These are phyloP conservation scores for Paraglomus brasilianum DNA, from an alignment of 192 early-diverging fungal genomes.

Conservation along the genomic window DNA sequence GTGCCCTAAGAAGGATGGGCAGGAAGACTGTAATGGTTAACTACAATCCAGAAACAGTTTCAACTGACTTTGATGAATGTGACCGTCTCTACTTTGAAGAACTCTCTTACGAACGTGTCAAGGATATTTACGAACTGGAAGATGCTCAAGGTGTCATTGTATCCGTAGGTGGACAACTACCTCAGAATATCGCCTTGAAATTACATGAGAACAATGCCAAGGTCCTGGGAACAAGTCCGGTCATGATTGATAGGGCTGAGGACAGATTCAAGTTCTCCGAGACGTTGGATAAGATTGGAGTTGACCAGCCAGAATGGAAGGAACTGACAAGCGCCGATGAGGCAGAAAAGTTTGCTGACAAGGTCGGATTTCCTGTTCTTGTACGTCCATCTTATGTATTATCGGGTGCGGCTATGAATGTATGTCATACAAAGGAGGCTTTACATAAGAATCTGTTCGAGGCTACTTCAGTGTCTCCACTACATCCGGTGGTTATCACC, in stretches of 20 bases:
- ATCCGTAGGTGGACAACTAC: conserved; percentile 91
- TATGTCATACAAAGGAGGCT: conserved; percentile 75
- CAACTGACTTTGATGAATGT: conserved; percentile 97
- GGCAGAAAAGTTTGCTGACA: conserved; percentile 79
- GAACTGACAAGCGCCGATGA: conserved; percentile 83
- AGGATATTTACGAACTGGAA: conserved; percentile 95
- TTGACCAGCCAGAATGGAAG: conserved; percentile 97
- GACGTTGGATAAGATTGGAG: conserved; percentile 86
- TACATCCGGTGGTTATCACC: conserved; percentile 95
- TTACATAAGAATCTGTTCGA: conserved; percentile 73
- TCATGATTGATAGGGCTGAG: conserved; percentile 91
- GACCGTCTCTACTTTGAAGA: conserved; percentile 99
- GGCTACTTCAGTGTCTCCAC: conserved; percentile 85
- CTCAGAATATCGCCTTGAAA: conserved; percentile 93
- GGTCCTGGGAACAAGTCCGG: conserved; percentile 88
- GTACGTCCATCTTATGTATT: conserved; percentile 95
- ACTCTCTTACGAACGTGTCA: conserved; percentile 87
- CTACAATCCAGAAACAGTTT: conserved; percentile 99
- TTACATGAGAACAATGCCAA: conserved; percentile 73
- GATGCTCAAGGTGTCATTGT: conserved; percentile 81
- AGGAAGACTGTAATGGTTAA: conserved; percentile 94
- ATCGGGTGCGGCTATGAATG: conserved; percentile 98
- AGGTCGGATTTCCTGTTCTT: conserved; percentile 90
- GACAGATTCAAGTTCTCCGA: conserved; percentile 95
- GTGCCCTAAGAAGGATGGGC: conserved; percentile 75